Conservation (phyloP, 495 filamentous ascomycete genomes). For the Penicillium diatomitis region DNA sequence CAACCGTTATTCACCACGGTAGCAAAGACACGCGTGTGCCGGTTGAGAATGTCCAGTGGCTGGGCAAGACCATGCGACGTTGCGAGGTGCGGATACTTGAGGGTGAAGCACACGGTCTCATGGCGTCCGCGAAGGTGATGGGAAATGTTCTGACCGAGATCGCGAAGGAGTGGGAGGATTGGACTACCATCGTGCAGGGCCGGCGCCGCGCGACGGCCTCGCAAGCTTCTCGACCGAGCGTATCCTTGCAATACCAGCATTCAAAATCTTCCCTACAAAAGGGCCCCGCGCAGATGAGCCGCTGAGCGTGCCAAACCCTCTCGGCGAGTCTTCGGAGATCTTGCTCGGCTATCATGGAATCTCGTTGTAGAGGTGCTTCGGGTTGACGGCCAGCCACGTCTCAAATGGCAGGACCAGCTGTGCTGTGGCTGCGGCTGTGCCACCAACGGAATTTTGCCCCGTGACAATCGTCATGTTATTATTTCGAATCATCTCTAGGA, state of each 20-base stretch:
- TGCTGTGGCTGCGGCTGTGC: no score
- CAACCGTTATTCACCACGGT: slow-evolving; percentile 90
- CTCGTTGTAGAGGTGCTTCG: no score
- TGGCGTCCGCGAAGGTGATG: slow-evolving; percentile 94
- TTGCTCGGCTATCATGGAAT: no score
- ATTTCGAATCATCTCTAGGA: no score
- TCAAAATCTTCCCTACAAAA: no score
- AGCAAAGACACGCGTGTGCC: slow-evolving; percentile 86
- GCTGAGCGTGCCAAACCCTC: no score
- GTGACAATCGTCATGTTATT: no score
- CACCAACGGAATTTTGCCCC: no score
- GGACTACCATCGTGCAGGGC: slow-evolving; percentile 57
- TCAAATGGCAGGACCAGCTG: no score
- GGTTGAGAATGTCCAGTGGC: slow-evolving; percentile 89
- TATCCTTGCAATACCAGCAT: slow-evolving; percentile 6
- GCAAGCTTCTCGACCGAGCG: slow-evolving; percentile 12
- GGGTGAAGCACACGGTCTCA: slow-evolving; percentile 90
- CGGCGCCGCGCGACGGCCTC: slow-evolving; percentile 27
- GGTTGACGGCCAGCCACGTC: no score
- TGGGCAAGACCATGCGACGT: slow-evolving; percentile 84
- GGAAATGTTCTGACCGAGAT: slow-evolving; percentile 87
- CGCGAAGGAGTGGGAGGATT: slow-evolving; percentile 89
- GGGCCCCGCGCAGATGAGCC: no score
- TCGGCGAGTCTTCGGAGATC: no score
- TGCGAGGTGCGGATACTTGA: slow-evolving; percentile 89